A percentile compares a stretch with the other conserved stretches of the same genome.
Conservation (phyloP, 164 flowering plant genomes). For the Cinnamomum micranthum region DNA sequence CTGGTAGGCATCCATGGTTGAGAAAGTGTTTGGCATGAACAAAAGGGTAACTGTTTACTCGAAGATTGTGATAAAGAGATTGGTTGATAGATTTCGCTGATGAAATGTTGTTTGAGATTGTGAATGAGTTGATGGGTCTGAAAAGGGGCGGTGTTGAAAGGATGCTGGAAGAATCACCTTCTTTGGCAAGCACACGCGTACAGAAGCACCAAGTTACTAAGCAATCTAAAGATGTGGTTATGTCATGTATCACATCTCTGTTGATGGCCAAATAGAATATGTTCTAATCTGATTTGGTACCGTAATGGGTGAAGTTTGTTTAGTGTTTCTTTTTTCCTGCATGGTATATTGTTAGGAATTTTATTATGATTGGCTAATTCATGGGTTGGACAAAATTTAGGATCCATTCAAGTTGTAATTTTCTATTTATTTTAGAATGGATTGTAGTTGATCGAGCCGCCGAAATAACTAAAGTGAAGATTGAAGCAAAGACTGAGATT, state of each 20-base stretch:
- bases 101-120: slow-evolving; percentile 23
- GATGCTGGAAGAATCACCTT: slow-evolving; percentile 34
- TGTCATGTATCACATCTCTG: slow-evolving; percentile 8
- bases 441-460: too few species aligned
- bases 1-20: slow-evolving; percentile 7
- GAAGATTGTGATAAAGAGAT: slow-evolving; percentile 26
- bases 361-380: too few species aligned
- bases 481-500: too few species aligned
- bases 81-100: slow-evolving; percentile 22
- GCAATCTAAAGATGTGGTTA: slow-evolving; percentile 13
- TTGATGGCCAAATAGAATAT: too few species aligned
- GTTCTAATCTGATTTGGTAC: too few species aligned
- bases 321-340: too few species aligned
- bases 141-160: slow-evolving; percentile 21
- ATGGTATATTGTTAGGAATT: too few species aligned
- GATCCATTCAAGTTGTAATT: too few species aligned
- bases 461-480: too few species aligned
- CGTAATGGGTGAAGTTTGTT: too few species aligned
- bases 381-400: too few species aligned
- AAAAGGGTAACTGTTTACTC: slow-evolving; percentile 29
- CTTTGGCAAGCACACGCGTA: slow-evolving; percentile 16
- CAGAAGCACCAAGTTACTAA: slow-evolving; percentile 22
- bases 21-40: slow-evolving; percentile 34
- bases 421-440: too few species aligned
- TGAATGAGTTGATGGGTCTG: slow-evolving; percentile 20